Percentiles rank a stretch among this genome's conserved stretches.
Evolutionary conservation across 352 stramenopile genomes (phyloP).

Genomic region (Globisporangium canariense): DNA sequence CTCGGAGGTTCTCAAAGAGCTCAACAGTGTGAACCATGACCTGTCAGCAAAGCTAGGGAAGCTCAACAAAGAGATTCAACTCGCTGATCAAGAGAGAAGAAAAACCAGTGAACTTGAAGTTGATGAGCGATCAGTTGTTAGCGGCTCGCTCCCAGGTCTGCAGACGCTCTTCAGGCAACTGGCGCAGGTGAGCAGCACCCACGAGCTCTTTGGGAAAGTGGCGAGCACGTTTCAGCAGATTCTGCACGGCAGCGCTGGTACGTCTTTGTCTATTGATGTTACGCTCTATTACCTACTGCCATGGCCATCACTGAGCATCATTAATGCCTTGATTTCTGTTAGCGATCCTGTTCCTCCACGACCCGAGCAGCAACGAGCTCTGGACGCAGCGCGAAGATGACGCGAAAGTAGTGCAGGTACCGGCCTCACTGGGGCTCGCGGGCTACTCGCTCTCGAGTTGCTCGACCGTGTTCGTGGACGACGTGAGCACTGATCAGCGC

Average conservation of each 20-base stretch:
- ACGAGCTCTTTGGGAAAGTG: conserved; percentile 46
- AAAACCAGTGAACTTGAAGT: neutral
- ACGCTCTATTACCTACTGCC: neutral
- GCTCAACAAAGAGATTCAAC: neutral
- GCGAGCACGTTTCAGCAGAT: conserved; percentile 36
- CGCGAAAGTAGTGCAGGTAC: conserved; percentile 41
- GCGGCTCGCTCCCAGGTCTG: conserved; percentile 21
- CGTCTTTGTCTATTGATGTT: neutral
- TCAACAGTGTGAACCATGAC: neutral
- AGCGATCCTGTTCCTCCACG: conserved; percentile 60
- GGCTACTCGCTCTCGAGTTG: conserved; percentile 39
- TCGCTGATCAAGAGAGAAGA: neutral
- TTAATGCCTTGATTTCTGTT: neutral
- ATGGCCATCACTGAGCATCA: neutral
- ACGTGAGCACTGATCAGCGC: conserved; percentile 36
- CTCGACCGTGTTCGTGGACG: conserved; percentile 34
- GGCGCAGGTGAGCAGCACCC: conserved; percentile 24
- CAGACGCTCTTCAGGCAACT: conserved; percentile 50
- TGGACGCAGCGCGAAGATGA: conserved; percentile 57
- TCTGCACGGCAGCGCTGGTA: conserved; percentile 36
- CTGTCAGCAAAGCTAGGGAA: neutral
- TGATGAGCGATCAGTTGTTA: conserved; percentile 9
- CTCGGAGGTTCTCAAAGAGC: neutral
- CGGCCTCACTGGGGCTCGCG: conserved; percentile 53
- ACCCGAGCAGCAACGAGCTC: conserved; percentile 57